A percentile compares a stretch with the other conserved stretches of the same genome.
These are phyloP conservation scores for Sphagnum contortum DNA, from an alignment of 225 moss, liverwort and hornwort species.

Conservation along the genomic window DNA sequence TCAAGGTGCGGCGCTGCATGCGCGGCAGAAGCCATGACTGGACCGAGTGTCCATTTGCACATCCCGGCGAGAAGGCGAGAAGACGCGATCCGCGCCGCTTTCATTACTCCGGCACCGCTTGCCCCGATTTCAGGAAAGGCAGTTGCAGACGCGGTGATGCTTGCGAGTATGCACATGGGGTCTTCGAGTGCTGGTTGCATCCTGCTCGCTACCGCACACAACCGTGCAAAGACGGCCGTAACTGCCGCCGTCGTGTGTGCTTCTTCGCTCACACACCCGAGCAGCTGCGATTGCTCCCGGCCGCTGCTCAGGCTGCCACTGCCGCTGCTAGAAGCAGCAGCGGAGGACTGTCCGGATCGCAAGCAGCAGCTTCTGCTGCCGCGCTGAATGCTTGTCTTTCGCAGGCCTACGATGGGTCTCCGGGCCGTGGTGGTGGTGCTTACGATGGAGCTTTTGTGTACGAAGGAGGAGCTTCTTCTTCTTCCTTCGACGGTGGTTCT, in stretches of 20 bases:
- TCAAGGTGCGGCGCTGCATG: slow-evolving; percentile 99
- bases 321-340: slow-evolving; percentile 45
- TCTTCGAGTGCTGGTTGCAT: slow-evolving; percentile 98
- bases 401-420: slow-evolving; percentile 75
- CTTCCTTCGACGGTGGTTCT: slow-evolving; percentile 30
- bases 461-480: slow-evolving; percentile 20
- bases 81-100: slow-evolving; percentile 93
- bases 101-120: slow-evolving; percentile 95
- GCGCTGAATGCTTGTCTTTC: not conserved
- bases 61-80: slow-evolving; percentile 95
- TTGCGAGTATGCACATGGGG: slow-evolving; percentile 96
- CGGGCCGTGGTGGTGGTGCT: slow-evolving; percentile 27
- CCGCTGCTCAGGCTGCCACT: slow-evolving; percentile 82
- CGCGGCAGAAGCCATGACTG: slow-evolving; percentile 96
- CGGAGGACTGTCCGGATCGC: slow-evolving; percentile 16
- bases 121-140: slow-evolving; percentile 96
- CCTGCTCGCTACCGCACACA: slow-evolving; percentile 97
- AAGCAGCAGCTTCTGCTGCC: slow-evolving; percentile 1
- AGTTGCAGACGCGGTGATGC: slow-evolving; percentile 96
- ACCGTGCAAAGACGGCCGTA: slow-evolving; percentile 94
- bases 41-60: slow-evolving; percentile 99
- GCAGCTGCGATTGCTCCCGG: slow-evolving; percentile 81
- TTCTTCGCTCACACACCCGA: slow-evolving; percentile 98
- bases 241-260: slow-evolving; percentile 90
- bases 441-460: slow-evolving; percentile 70